Evolutionary conservation across 208 protist species (phyloP), one percentile per base, ranked within the genome.

Genomic region (Leishmania major): DNA sequence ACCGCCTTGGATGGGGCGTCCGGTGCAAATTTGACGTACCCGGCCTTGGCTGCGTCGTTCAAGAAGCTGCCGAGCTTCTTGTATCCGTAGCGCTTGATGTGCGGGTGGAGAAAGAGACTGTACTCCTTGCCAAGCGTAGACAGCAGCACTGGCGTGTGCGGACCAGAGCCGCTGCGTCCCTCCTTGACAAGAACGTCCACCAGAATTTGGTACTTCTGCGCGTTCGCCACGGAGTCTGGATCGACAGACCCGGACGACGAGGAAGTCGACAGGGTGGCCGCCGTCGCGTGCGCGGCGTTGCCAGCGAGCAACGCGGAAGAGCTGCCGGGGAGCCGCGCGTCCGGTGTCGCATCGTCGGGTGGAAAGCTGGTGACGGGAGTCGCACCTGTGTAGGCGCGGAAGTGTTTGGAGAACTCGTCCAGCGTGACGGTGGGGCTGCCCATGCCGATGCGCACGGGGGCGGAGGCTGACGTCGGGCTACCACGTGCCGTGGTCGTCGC

Each of bases 91-190:
- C 79, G 86, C 64, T 84, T 78, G 49, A 95, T 74, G 57, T 88
- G 73, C 40, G 91, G 90, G 13, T 92, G 89, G 13, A 97, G 89
- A 62, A 90, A 87, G 49, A 87, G 76, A 53, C 84, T 89, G 84
- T 97, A 94, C 78, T 96, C 95, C 77, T 97, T 97, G 55, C 95
- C 95, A 6, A 97, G 85, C 0, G 93, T 96, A 35, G 95, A 97
- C n/a, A 97, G 87, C 31, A 97, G 89, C 59, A 96, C 91, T 0
- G 90, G 90, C 0, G 79, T 79, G 22, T 84, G 59, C 1, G 94
- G 81, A 7, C 89, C 92, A 49, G 81, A 87, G 81, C 84, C 84
- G 45, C 84, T 82, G 78, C 89, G 89, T 40, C 89, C 80, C 72
- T 97, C 93, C 37, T 84, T 78, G 69, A 97, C 84, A 19, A 97